A percentile compares a stretch with the other conserved stretches of the same genome.
phyloP scores from a whole-genome alignment of 2,329 filamentous ascomycete genomes.

The Aspergillus sp. region DNA sequence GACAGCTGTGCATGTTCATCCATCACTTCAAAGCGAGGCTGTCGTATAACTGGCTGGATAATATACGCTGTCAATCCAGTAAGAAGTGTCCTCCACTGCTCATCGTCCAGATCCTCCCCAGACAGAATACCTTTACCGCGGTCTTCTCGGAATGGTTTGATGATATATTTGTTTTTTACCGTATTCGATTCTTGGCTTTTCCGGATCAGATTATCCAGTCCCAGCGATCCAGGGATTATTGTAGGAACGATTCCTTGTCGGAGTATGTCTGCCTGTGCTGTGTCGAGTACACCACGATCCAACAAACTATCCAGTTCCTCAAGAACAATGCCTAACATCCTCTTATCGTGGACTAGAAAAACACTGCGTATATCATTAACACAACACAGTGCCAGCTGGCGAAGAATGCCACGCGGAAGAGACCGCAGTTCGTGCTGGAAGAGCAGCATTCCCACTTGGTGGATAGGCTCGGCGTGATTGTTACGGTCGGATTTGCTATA shows the following conservation, averaged over 20 bases:
- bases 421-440: neutral
- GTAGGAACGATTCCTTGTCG: neutral
- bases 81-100: neutral
- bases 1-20: constrained; percentile 1
- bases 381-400: neutral
- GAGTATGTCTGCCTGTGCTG: constrained; percentile 7
- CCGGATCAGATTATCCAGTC: neutral
- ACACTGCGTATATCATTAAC: constrained; percentile 15
- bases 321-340: constrained; percentile 23
- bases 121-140: neutral
- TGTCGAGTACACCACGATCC: constrained; percentile 3
- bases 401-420: neutral
- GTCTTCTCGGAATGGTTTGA: neutral
- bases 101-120: neutral
- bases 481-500: constrained; percentile 5
- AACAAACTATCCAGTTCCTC: constrained; percentile 12
- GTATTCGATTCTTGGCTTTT: neutral
- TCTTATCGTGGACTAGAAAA: constrained; percentile 20
- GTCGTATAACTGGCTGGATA: constrained; percentile 12
- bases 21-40: constrained; percentile 14
- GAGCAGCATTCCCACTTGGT: neutral
- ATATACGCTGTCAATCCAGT: constrained; percentile 9
- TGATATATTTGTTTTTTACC: neutral
- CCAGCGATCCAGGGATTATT: neutral
- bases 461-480: neutral